Evolutionary conservation across 73 alveolate species (phyloP), one percentile per base, ranked within the genome.

Genomic region (Paramecium sexaurelia): DNA sequence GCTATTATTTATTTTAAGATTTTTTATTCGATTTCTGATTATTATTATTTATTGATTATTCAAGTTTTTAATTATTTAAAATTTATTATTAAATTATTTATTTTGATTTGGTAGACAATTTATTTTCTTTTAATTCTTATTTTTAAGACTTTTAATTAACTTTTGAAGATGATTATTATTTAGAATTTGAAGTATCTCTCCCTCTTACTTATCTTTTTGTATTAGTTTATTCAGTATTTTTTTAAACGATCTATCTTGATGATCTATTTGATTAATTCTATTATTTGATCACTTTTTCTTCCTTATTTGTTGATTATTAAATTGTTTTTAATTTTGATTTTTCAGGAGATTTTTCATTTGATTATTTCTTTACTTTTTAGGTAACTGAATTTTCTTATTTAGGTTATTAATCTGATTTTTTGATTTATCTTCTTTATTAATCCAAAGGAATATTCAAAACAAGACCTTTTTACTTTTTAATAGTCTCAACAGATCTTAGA

Each of bases 1-100:
- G 22, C 32, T 92, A 24, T 37, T 36, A 92, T 75, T 10, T 1
- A 19, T 75, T 87, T 92, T 86, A 55, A 35, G 55, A 33, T 67
- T 92, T 51, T 1, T 51, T 51, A 51, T 51, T n/a, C 15, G 22
- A 26, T 51, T n/a, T 5, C 29, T 51, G 7, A 51, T n/a, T 17
- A 3, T 8, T n/a, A 17, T 7, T 51, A 3, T 51, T 51, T 6
- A 15, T 51, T 0, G 67, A 51, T 17, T 51, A 45, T 11, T 45
- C 26, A 45, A 11, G 57, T 15, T 45, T 45, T 2, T 19, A 45
- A 11, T 10, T 45, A 45, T 45, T 45, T n/a, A 45, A 17, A 51
- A 10, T 51, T 51, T 51, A 17, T 51, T 51, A 15, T 51, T 51
- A 20, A 17, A 19, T 20, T 15, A 51, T 20, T 51, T 5, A 51